phyloP scores from a whole-genome alignment of 2,329 filamentous ascomycete genomes.

The Fusarium denticulatum region DNA sequence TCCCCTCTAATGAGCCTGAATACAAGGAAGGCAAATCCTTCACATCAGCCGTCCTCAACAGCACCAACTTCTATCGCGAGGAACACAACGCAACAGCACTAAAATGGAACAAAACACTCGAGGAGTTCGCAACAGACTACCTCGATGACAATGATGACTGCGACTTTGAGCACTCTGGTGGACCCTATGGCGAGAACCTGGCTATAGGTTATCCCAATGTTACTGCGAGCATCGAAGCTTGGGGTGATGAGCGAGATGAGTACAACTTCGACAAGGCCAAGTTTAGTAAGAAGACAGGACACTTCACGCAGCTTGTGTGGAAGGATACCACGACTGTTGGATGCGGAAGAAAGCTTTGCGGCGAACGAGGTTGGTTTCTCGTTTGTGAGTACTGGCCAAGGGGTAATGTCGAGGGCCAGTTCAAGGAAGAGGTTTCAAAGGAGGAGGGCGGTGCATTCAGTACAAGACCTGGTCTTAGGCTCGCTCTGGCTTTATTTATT shows the following conservation, averaged over 20 bases:
- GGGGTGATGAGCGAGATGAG: conserved; percentile 63
- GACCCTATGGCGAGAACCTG: conserved; percentile 79
- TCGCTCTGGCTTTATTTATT: conserved; percentile 27
- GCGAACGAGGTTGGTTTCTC: conserved; percentile 68
- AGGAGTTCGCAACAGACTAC: conserved; percentile 63
- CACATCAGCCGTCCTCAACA: conserved; percentile 67
- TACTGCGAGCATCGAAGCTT: conserved; percentile 68
- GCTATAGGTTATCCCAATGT: conserved; percentile 72
- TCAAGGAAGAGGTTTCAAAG: conserved; percentile 51
- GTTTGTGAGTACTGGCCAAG: conserved; percentile 76
- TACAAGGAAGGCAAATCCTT: conserved; percentile 51
- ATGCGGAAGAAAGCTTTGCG: conserved; percentile 59
- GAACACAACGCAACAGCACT: conserved; percentile 69
- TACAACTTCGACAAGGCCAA: conserved; percentile 69
- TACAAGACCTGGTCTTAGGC: conserved; percentile 22
- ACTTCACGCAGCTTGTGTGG: conserved; percentile 81
- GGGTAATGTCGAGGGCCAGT: conserved; percentile 69
- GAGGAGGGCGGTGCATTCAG: conserved; percentile 26
- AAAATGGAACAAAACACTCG: conserved; percentile 73
- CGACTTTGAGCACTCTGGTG: conserved; percentile 65
- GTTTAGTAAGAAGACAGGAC: conserved; percentile 70
- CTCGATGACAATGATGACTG: conserved; percentile 53
- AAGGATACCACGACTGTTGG: conserved; percentile 68
- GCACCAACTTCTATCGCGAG: conserved; percentile 72
- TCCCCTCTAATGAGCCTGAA: conserved; percentile 50